Conservation (phyloP, 2,329 filamentous ascomycete species). For the Penicillium sp. region DNA sequence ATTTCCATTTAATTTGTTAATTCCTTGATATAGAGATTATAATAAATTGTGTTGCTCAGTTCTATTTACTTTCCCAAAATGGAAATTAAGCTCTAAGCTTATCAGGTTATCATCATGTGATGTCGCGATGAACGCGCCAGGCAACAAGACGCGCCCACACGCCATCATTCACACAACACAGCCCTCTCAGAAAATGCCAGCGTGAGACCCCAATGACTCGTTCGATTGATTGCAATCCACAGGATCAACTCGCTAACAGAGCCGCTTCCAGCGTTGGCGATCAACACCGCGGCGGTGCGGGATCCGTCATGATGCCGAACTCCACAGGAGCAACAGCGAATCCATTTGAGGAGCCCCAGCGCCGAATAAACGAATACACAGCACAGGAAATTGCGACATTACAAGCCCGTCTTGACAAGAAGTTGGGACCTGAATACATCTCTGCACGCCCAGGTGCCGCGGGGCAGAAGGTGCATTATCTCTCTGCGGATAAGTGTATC, state of each 20-base stretch:
- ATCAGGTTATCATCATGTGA: constrained; percentile 31
- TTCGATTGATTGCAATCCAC: not conserved
- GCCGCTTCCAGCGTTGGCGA: constrained; percentile 61
- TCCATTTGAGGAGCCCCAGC: constrained; percentile 74
- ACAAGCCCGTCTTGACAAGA: constrained; percentile 82
- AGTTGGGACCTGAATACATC: constrained; percentile 94
- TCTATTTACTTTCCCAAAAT: not conserved
- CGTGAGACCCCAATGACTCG: constrained; percentile 37
- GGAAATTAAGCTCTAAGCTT: constrained; percentile 1
- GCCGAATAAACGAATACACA: constrained; percentile 76
- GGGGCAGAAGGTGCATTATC: constrained; percentile 85
- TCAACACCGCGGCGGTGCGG: constrained; percentile 57
- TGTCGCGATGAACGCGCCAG: constrained; percentile 31
- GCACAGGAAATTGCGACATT: constrained; percentile 88
- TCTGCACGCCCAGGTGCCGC: constrained; percentile 81
- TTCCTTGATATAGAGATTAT: too few relatives aligned
- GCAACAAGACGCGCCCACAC: constrained; percentile 20
- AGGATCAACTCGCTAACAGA: constrained; percentile 24
- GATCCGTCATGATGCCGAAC: constrained; percentile 46
- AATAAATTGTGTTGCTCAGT: not conserved
- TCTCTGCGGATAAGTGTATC: constrained; percentile 96
- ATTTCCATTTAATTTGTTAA: too few relatives aligned
- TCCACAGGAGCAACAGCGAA: constrained; percentile 55
- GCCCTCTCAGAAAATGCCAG: constrained; percentile 44
- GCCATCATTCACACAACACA: constrained; percentile 11